Percentiles rank a stretch among this genome's conserved stretches.
Evolutionary conservation across 257 asterid genomes (phyloP).

Genomic region (Plectranthus barbatus): DNA sequence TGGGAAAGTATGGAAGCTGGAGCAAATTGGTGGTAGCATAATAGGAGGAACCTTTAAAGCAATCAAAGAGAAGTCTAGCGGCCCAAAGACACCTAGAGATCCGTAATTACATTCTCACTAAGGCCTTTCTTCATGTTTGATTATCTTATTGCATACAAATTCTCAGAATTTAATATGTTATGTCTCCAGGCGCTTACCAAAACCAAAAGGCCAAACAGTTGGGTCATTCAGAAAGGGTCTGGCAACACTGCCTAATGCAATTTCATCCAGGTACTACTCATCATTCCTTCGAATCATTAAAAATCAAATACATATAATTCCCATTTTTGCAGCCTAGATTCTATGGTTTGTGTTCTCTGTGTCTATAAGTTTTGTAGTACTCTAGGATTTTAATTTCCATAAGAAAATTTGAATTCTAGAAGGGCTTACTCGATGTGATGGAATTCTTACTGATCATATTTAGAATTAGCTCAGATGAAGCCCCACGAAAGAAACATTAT

Average conservation of each 20-base stretch:
- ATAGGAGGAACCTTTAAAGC: conserved; percentile 89
- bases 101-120: conserved; percentile 48
- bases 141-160: conserved; percentile 11
- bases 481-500: neutral
- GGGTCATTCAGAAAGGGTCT: conserved; percentile 92
- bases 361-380: neutral
- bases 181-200: conserved; percentile 74
- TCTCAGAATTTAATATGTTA: conserved; percentile 19
- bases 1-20: conserved; percentile 96
- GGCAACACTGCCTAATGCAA: conserved; percentile 68
- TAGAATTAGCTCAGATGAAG: neutral
- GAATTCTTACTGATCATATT: neutral
- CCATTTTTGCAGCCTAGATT: too few relatives aligned
- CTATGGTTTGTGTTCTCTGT: neutral
- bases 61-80: conserved; percentile 49
- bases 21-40: conserved; percentile 89
- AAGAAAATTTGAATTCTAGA: neutral
- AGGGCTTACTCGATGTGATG: neutral
- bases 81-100: conserved; percentile 60
- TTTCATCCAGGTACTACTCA: conserved; percentile 59
- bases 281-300: neutral
- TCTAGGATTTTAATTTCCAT: neutral
- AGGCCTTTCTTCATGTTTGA: conserved; percentile 13
- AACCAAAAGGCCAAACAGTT: conserved; percentile 94
- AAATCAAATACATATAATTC: too few relatives aligned